Evolutionary conservation across 768 basidiomycete genomes (phyloP).

Genomic region (Podaxis rugospora): DNA sequence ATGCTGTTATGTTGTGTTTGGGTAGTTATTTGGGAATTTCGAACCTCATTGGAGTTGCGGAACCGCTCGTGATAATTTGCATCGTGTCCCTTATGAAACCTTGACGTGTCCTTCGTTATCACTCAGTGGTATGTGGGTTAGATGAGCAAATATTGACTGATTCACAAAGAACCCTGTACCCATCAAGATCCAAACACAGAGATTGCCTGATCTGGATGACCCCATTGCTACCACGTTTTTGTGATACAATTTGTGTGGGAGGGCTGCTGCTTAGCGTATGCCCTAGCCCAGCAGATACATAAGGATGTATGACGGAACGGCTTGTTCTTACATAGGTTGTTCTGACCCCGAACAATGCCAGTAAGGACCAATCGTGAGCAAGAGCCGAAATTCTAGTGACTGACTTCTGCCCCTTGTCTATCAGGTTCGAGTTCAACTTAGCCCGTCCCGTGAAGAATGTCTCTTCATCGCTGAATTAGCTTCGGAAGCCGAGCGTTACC

Average conservation of each 20-base stretch:
- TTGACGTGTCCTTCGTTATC: slow-evolving; percentile 98
- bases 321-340: neutral
- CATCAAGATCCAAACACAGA: neutral
- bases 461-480: slow-evolving; percentile 75
- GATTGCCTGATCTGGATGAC: neutral
- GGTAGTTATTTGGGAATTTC: slow-evolving; percentile 34
- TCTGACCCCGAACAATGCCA: slow-evolving; percentile 12
- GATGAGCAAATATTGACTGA: neutral
- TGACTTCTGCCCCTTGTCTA: neutral
- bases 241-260: neutral
- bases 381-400: neutral
- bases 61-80: slow-evolving; percentile 91
- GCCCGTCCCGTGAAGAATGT: slow-evolving; percentile 31
- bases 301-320: slow-evolving; percentile 2
- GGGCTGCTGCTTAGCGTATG: neutral
- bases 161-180: slow-evolving; percentile 8
- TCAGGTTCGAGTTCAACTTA: slow-evolving; percentile 8
- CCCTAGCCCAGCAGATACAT: slow-evolving; percentile 11
- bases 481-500: slow-evolving; percentile 85
- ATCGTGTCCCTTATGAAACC: slow-evolving; percentile 98
- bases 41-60: slow-evolving; percentile 40
- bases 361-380: slow-evolving; percentile 7
- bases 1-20: slow-evolving; percentile 82
- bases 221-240: slow-evolving; percentile 11
- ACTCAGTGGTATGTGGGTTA: slow-evolving; percentile 19